Evolutionary conservation across 2,329 filamentous ascomycete genomes (phyloP).

Genomic region (Calonectria hawksworthii): DNA sequence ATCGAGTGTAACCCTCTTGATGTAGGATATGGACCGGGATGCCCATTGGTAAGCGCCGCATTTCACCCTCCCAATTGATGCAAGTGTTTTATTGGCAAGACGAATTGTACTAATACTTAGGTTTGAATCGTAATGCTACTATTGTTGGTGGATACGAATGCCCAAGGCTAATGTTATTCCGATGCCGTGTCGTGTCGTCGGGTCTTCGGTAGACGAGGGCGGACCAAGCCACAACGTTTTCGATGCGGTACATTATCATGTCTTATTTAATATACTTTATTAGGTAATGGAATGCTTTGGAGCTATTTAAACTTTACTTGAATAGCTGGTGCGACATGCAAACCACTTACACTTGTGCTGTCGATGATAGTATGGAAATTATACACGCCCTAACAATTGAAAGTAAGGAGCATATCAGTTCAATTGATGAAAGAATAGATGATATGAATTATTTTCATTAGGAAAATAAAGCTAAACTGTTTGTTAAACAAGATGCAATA

Average conservation of each 20-base stretch:
- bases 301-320: background rate
- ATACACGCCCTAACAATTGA: no score
- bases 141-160: background rate
- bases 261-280: background rate
- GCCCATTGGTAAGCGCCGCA: background rate
- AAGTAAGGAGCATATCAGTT: no score
- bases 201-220: background rate
- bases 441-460: no score
- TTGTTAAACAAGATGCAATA: no score
- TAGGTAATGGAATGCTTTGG: no score
- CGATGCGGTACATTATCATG: background rate
- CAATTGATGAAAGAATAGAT: no score
- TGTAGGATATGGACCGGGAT: background rate
- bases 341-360: background rate
- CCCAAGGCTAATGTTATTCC: background rate
- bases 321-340: background rate
- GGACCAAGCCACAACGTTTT: background rate
- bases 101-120: no score
- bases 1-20: background rate
- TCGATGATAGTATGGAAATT: background rate
- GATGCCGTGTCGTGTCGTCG: background rate
- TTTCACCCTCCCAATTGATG: background rate
- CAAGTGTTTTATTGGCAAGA: background rate
- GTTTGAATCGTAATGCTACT: rapidly evolving
- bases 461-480: no score